Evolutionary conservation across 345 rosid genomes (phyloP), one percentile per base, ranked within the genome.

Genomic region (Pseudoturritis turrita): DNA sequence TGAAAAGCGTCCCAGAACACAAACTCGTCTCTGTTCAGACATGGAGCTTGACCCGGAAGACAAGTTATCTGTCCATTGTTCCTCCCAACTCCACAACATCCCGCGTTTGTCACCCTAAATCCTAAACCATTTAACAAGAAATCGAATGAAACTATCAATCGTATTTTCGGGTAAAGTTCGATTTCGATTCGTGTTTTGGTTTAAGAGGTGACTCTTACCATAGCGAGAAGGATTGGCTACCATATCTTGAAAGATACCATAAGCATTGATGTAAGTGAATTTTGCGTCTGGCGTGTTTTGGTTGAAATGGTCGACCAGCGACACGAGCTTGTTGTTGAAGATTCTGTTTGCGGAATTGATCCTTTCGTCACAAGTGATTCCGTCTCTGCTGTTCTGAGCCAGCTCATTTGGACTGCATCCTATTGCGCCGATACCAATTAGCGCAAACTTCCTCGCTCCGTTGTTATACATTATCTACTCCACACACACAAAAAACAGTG

Each of bases 351-450:
- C 98, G 1, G 72, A 47, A 60, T 95, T 91, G 74, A 95, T 82
- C 43, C 80, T 78, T 21, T 53, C 47, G 26, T 83, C 96, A 56
- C 98, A 87, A 8, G 97, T 91, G 51, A 33, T 76, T 0, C 96
- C 89, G 62, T 89, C 89, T 28, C 79, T 83, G 33, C 96, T 87
- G 18, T 81, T 82, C 51, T 83, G 91, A 39, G 97, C 90, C 63
- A 95, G 33, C 60, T 86, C 80, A 72, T 81, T 91, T 5, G 98
- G 99, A 71, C 88, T 89, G 83, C 99, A 95, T 10, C 99, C 99
- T 18, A 91, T 81, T 36, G 83, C 89, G 0, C 99, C 99, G 13
- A 91, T 68, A 12, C 99, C 98, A 22, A 86, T 68, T 72, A 95
- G 25, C 39, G 51, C 99, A 57, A 95, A 85, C 69, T 89, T 95